Evolutionary conservation across 202 grass and related monocot genomes (phyloP).

Genomic region (Bolboschoenoplectus hybrid): DNA sequence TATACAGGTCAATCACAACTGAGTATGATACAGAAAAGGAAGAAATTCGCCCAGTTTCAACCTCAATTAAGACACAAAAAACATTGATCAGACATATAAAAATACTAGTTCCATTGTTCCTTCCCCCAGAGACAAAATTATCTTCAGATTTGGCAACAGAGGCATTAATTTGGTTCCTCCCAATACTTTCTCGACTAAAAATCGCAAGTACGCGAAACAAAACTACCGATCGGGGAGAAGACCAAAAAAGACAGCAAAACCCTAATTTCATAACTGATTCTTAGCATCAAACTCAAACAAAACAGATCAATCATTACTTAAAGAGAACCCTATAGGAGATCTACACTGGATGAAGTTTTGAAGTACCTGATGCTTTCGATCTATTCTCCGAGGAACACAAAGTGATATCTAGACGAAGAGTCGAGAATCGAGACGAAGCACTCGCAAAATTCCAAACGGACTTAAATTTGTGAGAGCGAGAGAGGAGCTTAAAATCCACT

Average conservation of each 20-base stretch:
- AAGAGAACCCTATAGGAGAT: not conserved
- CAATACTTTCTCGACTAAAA: not conserved
- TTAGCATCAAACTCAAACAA: not conserved
- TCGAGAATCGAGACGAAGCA: not conserved
- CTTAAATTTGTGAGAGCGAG: not conserved
- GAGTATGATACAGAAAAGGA: not conserved
- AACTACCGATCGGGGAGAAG: not conserved
- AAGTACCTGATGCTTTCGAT: constrained; percentile 14
- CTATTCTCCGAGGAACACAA: not conserved
- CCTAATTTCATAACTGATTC: not conserved
- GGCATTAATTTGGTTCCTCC: not conserved
- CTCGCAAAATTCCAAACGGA: not conserved
- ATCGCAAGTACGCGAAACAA: not conserved
- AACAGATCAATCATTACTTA: not conserved
- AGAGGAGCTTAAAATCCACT: not conserved
- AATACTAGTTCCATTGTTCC: too few relatives aligned
- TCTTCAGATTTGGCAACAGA: not conserved
- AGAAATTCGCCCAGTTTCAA: not conserved
- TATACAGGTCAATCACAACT: not conserved
- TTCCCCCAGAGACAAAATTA: not conserved
- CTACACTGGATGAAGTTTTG: not conserved
- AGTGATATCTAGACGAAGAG: not conserved
- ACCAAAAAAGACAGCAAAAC: not conserved
- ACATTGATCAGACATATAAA: not conserved
- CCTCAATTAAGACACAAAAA: not conserved